A percentile compares a stretch with the other conserved stretches of the same genome.
Conservation (phyloP, 169 alveolate species). For the Plasmodium malariae region DNA sequence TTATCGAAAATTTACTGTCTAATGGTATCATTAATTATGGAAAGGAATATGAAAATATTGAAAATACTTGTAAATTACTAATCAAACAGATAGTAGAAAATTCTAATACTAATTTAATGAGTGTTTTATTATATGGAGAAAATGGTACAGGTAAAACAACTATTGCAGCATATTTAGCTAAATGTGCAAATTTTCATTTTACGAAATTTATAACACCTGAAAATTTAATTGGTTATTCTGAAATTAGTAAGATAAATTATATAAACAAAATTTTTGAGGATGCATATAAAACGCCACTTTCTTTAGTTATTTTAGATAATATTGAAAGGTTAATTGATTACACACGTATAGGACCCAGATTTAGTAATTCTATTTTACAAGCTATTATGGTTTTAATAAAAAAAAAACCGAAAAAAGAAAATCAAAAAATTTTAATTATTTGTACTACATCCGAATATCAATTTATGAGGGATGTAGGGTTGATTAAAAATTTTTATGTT, state of each 20-base stretch:
- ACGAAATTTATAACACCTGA: conserved; percentile 97
- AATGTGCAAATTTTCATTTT: conserved; percentile 95
- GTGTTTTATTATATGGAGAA: conserved; percentile 95
- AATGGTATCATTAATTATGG: conserved; percentile 95
- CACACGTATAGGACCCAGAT: conserved; percentile 98
- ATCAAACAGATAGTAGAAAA: conserved; percentile 88
- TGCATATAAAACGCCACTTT: conserved; percentile 97
- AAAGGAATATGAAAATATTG: conserved; percentile 88
- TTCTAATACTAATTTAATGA: conserved; percentile 91
- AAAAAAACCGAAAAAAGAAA: conserved; percentile 95
- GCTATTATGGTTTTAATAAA: conserved; percentile 95
- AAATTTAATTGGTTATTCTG: conserved; percentile 95
- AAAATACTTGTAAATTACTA: conserved; percentile 83
- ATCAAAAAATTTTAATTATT: conserved; percentile 94
- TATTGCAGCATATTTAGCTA: conserved; percentile 96
- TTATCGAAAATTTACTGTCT: conserved; percentile 84
- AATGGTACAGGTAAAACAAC: conserved; percentile 98
- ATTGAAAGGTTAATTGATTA: conserved; percentile 97
- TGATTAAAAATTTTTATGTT: conserved; percentile 60
- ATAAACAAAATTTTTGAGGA: conserved; percentile 97
- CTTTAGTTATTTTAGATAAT: conserved; percentile 96
- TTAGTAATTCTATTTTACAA: conserved; percentile 96
- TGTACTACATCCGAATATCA: conserved; percentile 97
- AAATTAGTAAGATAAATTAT: conserved; percentile 89
- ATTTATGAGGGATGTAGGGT: conserved; percentile 84